Evolutionary conservation across 2,329 filamentous ascomycete species (phyloP).

Genomic region (Fusarium scirpi): DNA sequence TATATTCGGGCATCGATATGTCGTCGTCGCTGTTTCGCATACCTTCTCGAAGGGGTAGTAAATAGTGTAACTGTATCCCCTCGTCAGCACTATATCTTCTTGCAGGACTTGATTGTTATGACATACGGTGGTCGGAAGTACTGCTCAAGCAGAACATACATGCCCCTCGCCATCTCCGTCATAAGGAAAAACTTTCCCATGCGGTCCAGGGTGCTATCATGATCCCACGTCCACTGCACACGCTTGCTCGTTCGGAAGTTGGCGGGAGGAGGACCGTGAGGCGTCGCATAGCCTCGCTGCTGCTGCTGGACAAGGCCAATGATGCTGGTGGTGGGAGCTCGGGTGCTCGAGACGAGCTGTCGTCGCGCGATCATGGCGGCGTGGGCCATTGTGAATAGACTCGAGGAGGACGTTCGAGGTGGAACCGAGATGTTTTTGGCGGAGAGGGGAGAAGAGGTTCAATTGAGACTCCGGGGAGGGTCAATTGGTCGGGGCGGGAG

Average conservation of each 20-base stretch:
- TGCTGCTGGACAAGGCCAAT: slow-evolving; percentile 48
- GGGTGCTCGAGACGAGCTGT: slow-evolving; percentile 49
- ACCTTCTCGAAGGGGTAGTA: slow-evolving; percentile 98
- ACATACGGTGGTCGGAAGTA: slow-evolving; percentile 98
- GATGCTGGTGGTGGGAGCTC: slow-evolving; percentile 32
- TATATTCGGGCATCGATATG: slow-evolving; percentile 6
- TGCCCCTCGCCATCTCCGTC: slow-evolving; percentile 95
- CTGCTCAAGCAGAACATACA: slow-evolving; percentile 98
- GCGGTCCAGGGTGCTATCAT: slow-evolving; percentile 82
- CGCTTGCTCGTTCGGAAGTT: slow-evolving; percentile 82
- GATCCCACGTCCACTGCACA: slow-evolving; percentile 82
- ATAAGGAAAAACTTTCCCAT: slow-evolving; percentile 94
- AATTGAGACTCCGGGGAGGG: slow-evolving; percentile 44
- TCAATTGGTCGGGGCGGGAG: slow-evolving; percentile 46
- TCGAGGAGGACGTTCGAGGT: slow-evolving; percentile 31
- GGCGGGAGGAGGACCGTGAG: slow-evolving; percentile 80
- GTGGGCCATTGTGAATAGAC: slow-evolving; percentile 49
- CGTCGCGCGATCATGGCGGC: slow-evolving; percentile 54
- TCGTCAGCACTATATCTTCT: slow-evolving; percentile 27
- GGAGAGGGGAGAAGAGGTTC: slow-evolving; percentile 31
- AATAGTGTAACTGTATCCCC: slow-evolving; percentile 85
- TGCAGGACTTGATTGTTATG: not conserved
- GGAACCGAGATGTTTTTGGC: slow-evolving; percentile 9
- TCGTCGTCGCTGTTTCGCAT: slow-evolving; percentile 37
- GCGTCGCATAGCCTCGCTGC: slow-evolving; percentile 69